These are phyloP conservation scores for Entomortierella beljakovae DNA, from an alignment of 192 early-diverging fungal genomes.

Conservation along the genomic window DNA sequence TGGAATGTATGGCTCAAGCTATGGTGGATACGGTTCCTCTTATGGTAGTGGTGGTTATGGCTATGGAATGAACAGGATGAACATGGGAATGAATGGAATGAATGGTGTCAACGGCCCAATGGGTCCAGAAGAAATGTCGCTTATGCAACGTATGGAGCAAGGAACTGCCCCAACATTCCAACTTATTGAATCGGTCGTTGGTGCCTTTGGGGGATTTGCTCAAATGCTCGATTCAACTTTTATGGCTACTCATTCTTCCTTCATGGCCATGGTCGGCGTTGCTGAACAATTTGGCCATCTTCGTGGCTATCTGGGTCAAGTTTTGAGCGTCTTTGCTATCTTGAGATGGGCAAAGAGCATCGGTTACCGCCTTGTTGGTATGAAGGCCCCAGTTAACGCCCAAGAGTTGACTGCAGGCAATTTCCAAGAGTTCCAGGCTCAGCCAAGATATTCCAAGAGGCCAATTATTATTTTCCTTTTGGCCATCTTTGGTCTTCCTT, in stretches of 20 bases:
- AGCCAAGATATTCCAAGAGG: slow-evolving; percentile 62
- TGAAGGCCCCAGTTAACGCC: slow-evolving; percentile 74
- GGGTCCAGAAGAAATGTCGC: slow-evolving; percentile 74
- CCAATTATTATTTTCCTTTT: slow-evolving; percentile 88
- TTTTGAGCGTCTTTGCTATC: slow-evolving; percentile 84
- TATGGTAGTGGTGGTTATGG: slow-evolving; percentile 59
- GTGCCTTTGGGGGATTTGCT: slow-evolving; percentile 96
- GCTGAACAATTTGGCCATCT: slow-evolving; percentile 97
- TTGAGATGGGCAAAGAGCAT: slow-evolving; percentile 76
- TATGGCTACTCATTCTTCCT: slow-evolving; percentile 93
- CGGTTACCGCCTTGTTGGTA: slow-evolving; percentile 74
- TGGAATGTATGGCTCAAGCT: slow-evolving; percentile 50
- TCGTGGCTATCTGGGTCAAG: slow-evolving; percentile 84
- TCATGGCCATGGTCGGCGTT: slow-evolving; percentile 98
- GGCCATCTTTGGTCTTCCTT: slow-evolving; percentile 91
- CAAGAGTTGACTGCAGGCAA: slow-evolving; percentile 76
- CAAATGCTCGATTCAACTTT: slow-evolving; percentile 99
- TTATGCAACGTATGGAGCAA: slow-evolving; percentile 89
- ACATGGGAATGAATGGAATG: slow-evolving; percentile 50
- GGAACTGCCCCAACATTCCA: slow-evolving; percentile 94
- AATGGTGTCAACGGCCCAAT: slow-evolving; percentile 66
- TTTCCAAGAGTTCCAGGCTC: slow-evolving; percentile 83
- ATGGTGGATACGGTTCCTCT: slow-evolving; percentile 60
- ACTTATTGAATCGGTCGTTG: slow-evolving; percentile 92
- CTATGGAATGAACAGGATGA: slow-evolving; percentile 55